Base-by-base conservation (phyloP, 2,329 filamentous ascomycete species). In the Furcasterigmium furcatum region DNA sequence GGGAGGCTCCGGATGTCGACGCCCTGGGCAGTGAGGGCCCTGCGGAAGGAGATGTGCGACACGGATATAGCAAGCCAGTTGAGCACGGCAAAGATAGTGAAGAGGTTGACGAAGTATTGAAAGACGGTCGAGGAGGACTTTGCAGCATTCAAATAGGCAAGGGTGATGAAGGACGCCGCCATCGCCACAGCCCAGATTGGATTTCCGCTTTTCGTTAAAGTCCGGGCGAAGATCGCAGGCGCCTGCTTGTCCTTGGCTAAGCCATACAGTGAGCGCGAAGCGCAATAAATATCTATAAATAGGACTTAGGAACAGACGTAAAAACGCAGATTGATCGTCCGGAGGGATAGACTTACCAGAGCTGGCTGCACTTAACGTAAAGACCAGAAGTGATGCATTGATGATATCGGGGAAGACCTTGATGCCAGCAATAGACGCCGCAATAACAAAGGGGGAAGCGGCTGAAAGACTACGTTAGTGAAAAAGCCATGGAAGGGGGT, bases 171-270 rank as follows among this genome's bases (percentile, higher is more conserved):
- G 25, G 63, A 18, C 7, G 63, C 59, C 3, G 67, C 61, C 2
- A 64, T 45, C 5, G 49, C 54, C 9, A 72, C 65, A 19, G 66
- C 68, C 14, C 57, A 59, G 6, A 70, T 55, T 6, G 29, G 29
- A 5, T 14, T n/a, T 5, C 29, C 29, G 29, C 16, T 18, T n/a
- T n/a, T n/a, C 74, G 67, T 39, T 77, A 64, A 55, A 82, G 82
- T 32, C 12, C 16, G 13, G 29, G 29, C 29, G 29, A 32, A 32
- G 10, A 32, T 12, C 70, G 70, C 29, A 0, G 67, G 67, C 0
- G 70, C 70, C 35, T 71, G 68, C 12, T 63, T 55, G 40, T 71
- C 66, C 45, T 64, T 61, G 16, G 66, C 63, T 2, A 70, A 54
- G 2, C 61, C 63, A 53, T 63, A 71, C 9, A 68, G 55, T 4